A percentile compares a stretch with the other conserved stretches of the same genome.
phyloP scores from a whole-genome alignment of 345 rosid genomes.

The Murraya paniculata region DNA sequence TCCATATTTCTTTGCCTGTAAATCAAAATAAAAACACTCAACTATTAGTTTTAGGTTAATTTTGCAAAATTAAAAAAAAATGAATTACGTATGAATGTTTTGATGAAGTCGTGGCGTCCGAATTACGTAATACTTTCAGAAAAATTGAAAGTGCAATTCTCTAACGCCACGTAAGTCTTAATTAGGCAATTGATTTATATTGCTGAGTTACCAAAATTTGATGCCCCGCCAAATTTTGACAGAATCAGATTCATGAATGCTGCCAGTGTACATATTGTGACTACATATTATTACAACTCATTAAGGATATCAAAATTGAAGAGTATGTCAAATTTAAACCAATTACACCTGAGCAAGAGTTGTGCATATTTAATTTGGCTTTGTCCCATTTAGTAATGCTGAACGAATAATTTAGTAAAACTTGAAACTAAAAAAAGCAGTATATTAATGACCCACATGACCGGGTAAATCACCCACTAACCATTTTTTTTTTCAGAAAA shows the following conservation, averaged over 20 bases:
- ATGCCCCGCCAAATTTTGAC: not conserved
- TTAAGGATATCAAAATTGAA: not conserved
- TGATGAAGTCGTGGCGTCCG: too few relatives aligned
- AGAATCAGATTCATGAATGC: not conserved
- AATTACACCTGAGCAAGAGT: not conserved
- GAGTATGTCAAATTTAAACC: not conserved
- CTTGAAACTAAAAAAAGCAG: too few relatives aligned
- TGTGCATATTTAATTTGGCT: not conserved
- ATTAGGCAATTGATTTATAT: not conserved
- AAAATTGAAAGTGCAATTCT: not conserved
- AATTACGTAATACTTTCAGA: too few relatives aligned
- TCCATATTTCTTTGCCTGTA: constrained; percentile 34
- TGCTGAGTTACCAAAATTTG: not conserved
- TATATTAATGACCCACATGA: too few relatives aligned
- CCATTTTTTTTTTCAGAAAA: too few relatives aligned
- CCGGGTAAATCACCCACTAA: too few relatives aligned
- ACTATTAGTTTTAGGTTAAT: not conserved
- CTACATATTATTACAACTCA: not conserved
- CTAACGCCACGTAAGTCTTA: not conserved
- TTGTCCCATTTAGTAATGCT: not conserved
- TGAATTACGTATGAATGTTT: too few relatives aligned
- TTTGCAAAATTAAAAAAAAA: too few relatives aligned
- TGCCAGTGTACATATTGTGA: not conserved
- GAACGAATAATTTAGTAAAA: not conserved
- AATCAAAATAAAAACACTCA: not conserved